Evolutionary conservation across 2,329 filamentous ascomycete genomes (phyloP).

Genomic region (Ophiostoma himal-ulmi): DNA sequence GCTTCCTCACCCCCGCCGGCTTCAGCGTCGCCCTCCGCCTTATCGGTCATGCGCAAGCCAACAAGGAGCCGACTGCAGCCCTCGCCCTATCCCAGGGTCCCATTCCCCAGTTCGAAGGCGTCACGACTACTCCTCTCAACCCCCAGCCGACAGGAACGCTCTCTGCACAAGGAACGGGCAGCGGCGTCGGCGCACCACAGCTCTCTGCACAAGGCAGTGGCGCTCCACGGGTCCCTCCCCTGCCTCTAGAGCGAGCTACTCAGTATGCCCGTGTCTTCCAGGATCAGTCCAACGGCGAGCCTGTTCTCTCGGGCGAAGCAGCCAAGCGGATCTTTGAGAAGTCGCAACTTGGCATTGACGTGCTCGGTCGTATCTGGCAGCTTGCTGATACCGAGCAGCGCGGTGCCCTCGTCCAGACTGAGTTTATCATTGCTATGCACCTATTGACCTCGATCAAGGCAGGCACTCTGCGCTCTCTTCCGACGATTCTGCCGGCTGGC

Average conservation of each 20-base stretch:
- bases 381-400: slow-evolving; percentile 90
- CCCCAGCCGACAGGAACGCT: slow-evolving; percentile 34
- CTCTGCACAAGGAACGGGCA: slow-evolving; percentile 55
- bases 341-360: slow-evolving; percentile 81
- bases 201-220: slow-evolving; percentile 33
- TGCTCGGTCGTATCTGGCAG: slow-evolving; percentile 92
- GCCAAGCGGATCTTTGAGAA: slow-evolving; percentile 95
- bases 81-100: slow-evolving; percentile 80
- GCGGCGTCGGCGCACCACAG: slow-evolving; percentile 32
- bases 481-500: slow-evolving; percentile 71
- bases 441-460: slow-evolving; percentile 86
- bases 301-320: slow-evolving; percentile 71
- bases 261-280: slow-evolving; percentile 91
- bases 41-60: slow-evolving; percentile 91
- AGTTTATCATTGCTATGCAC: slow-evolving; percentile 99
- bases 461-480: slow-evolving; percentile 71
- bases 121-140: slow-evolving; percentile 33
- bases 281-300: slow-evolving; percentile 70
- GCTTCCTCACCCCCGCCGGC: slow-evolving; percentile 83
- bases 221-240: slow-evolving; percentile 71
- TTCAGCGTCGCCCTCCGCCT: slow-evolving; percentile 90
- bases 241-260: slow-evolving; percentile 80
- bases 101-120: slow-evolving; percentile 85
- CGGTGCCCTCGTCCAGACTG: slow-evolving; percentile 76
- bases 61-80: slow-evolving; percentile 72